Conservation (phyloP, 2,329 filamentous ascomycete species). For the Penicillium vulpinum region DNA sequence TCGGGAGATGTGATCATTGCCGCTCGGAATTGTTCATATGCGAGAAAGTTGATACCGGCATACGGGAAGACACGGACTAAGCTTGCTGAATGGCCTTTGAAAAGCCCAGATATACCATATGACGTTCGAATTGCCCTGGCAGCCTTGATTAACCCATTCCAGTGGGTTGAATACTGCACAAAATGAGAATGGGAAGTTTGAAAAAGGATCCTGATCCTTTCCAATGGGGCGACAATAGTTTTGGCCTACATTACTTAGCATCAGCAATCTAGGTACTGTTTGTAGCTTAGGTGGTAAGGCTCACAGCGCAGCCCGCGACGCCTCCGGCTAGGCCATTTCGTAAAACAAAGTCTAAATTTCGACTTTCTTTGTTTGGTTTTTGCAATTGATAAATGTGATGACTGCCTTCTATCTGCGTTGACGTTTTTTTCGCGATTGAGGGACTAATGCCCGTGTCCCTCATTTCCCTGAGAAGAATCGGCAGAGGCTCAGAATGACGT, state of each 20-base stretch:
- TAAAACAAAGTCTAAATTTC: conserved; percentile 78
- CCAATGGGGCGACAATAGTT: conserved; percentile 5
- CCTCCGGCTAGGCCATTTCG: conserved; percentile 83
- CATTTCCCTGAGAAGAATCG: background rate
- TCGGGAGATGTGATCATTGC: conserved; percentile 68
- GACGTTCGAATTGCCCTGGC: conserved; percentile 59
- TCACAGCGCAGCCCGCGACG: conserved; percentile 83
- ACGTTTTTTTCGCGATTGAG: background rate
- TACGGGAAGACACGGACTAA: conserved; percentile 95
- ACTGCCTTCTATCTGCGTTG: background rate
- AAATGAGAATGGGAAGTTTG: conserved; percentile 2
- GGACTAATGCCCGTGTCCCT: background rate
- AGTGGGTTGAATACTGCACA: conserved; percentile 80
- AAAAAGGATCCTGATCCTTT: conserved; percentile 6
- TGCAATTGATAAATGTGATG: no score
- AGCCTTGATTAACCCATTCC: conserved; percentile 72
- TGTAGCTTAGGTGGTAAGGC: conserved; percentile 28
- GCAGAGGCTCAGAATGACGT: background rate
- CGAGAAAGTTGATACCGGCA: conserved; percentile 94
- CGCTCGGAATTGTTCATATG: conserved; percentile 91
- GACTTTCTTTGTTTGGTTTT: conserved; percentile 47
- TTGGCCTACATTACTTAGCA: background rate
- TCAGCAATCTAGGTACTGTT: background rate
- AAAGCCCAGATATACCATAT: conserved; percentile 52
- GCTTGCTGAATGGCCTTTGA: conserved; percentile 91